phyloP scores from a whole-genome alignment of 192 early-diverging fungal genomes.

The Rhizoclosmatium sp. region DNA sequence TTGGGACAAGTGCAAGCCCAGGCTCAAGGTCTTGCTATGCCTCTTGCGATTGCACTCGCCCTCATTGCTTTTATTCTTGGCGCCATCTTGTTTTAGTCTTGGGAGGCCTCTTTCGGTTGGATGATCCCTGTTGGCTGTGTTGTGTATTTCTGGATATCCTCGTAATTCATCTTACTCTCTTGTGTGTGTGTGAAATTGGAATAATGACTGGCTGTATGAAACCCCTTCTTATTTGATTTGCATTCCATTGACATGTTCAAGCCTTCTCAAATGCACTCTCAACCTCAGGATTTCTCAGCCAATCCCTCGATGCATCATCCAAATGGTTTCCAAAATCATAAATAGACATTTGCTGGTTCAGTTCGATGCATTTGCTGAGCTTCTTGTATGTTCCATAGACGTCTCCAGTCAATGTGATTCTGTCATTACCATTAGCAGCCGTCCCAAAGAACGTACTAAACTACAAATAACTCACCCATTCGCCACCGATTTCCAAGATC shows the following conservation, averaged over 20 bases:
- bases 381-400: not conserved
- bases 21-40: slow-evolving; percentile 22
- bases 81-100: slow-evolving; percentile 42
- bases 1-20: not conserved
- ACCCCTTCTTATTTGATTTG: not conserved
- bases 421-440: not conserved
- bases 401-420: slow-evolving; percentile 24
- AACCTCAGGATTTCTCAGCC: slow-evolving; percentile 59
- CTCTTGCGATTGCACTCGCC: slow-evolving; percentile 39
- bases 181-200: too few relatives aligned
- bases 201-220: not conserved
- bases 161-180: too few relatives aligned
- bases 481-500: slow-evolving; percentile 12
- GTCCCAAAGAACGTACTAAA: not conserved
- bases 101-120: not conserved
- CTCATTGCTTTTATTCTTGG: slow-evolving; percentile 53
- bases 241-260: not conserved
- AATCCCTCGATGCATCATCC: slow-evolving; percentile 68
- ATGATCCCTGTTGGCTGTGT: not conserved
- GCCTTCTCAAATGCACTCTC: not conserved
- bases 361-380: not conserved
- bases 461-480: not conserved
- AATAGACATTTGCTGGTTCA: slow-evolving; percentile 32
- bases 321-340: slow-evolving; percentile 77
- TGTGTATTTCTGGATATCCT: not conserved